These are phyloP conservation scores for Trichomonas vaginalis DNA, from an alignment of 208 protist genomes.

Conservation along the genomic window DNA sequence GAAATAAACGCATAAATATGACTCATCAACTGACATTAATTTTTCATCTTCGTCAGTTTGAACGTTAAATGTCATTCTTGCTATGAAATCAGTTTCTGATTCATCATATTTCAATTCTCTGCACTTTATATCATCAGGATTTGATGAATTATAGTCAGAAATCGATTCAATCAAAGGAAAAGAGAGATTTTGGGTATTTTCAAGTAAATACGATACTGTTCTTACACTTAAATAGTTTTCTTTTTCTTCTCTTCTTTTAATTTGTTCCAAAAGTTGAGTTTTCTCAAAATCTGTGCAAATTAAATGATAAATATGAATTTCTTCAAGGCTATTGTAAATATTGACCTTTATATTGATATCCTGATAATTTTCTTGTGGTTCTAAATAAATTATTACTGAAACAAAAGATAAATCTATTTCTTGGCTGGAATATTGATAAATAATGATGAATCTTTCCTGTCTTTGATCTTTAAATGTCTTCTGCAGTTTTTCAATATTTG, in stretches of 20 bases:
- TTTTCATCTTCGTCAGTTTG: background rate
- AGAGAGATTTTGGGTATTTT: background rate
- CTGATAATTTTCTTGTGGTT: background rate
- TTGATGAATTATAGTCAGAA: background rate
- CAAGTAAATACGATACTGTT: background rate
- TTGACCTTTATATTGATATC: background rate
- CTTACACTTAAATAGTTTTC: background rate
- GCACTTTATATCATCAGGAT: background rate
- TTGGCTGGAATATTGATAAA: background rate
- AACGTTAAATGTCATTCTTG: background rate
- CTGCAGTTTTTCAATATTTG: background rate
- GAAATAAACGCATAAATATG: background rate
- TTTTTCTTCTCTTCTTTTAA: background rate
- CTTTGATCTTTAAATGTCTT: background rate
- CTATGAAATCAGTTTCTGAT: background rate
- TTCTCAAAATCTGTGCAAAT: background rate
- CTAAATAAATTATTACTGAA: background rate
- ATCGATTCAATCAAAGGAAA: background rate
- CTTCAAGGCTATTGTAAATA: background rate
- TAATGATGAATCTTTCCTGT: background rate
- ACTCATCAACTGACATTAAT: background rate
- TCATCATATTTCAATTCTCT: background rate
- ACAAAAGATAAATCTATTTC: background rate
- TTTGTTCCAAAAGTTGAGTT: background rate
- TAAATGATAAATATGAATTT: background rate